Evolutionary conservation across 2,329 filamentous ascomycete genomes (phyloP), one percentile per base, ranked within the genome.

Genomic region (Phaeosphaeria sp.): DNA sequence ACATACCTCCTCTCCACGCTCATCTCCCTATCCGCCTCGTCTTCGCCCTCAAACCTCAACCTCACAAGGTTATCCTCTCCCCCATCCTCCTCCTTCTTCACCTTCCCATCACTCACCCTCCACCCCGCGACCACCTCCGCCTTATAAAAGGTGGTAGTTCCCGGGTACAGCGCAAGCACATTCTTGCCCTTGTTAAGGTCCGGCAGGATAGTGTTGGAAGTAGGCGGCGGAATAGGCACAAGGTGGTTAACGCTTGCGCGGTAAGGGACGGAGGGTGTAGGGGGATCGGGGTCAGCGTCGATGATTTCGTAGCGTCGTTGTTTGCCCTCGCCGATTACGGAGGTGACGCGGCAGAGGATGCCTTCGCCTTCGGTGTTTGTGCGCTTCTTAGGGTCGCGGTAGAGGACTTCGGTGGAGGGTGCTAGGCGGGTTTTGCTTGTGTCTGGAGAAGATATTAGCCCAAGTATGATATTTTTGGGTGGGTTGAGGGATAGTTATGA

Each of bases 61-160:
- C 75, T 71, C 7, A 82, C 81, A 51, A 75, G 69, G 21, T 76
- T 74, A 57, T 78, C 77, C 17, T 67, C 67, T 17, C 65, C 70
- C 62, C 77, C 80, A 5, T 79, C 79, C 58, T 81, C 79, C 25
- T 80, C 73, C 57, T 65, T 71, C 65, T 69, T 72, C 25, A 74
- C 61, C 25, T 72, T 74, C 42, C 75, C 73, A 25, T 69, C 59
- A 20, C 56, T 61, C 7, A 69, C 71, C 24, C 66, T 73, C 79
- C 81, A 82, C 6, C 68, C 65, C 8, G 75, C 74, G 9, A 78
- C 79, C 4, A 83, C 81, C 61, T 83, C 81, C 1, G 82, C 82
- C 61, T 81, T 82, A 66, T 84, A 84, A 61, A 84, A 84, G 1
- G 82, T 84, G n/a, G 82, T 83, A 7, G 82, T 84, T 20, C 80